These are phyloP conservation scores for Clonostachys sp. DNA, from an alignment of 2,329 filamentous ascomycete species.

Conservation along the genomic window DNA sequence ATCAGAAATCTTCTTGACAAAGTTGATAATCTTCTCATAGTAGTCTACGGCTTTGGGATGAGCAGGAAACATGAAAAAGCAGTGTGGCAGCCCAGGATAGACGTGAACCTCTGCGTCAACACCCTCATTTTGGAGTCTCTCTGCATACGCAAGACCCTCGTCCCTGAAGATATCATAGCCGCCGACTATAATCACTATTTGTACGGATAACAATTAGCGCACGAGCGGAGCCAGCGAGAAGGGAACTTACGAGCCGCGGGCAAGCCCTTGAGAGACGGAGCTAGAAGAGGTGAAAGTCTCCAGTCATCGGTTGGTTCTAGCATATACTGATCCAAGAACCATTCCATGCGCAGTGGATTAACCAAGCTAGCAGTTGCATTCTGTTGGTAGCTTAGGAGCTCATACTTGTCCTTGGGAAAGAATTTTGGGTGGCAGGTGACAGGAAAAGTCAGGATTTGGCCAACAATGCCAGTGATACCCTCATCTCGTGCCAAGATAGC, in stretches of 20 bases:
- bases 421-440: constrained; percentile 27
- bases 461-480: constrained; percentile 21
- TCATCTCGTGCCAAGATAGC: constrained; percentile 22
- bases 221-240: not conserved
- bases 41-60: constrained; percentile 6
- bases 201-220: not conserved
- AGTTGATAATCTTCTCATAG: constrained; percentile 3
- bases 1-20: constrained; percentile 3
- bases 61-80: constrained; percentile 13
- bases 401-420: constrained; percentile 22
- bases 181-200: constrained; percentile 23
- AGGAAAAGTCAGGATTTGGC: constrained; percentile 26
- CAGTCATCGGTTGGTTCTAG: constrained; percentile 15
- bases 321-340: constrained; percentile 25
- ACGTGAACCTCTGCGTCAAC: constrained; percentile 21
- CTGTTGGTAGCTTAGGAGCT: constrained; percentile 25
- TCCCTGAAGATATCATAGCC: constrained; percentile 28
- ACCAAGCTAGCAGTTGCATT: constrained; percentile 22
- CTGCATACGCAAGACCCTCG: constrained; percentile 29
- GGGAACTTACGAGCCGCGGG: constrained; percentile 19
- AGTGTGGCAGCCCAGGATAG: constrained; percentile 27
- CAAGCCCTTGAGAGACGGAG: constrained; percentile 17
- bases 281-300: constrained; percentile 24
- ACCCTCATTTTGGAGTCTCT: constrained; percentile 22
- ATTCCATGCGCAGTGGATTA: constrained; percentile 18